Percentiles rank a stretch among this genome's conserved stretches.
phyloP scores from a whole-genome alignment of 352 stramenopile genomes.

The Chrysophaeum taylorii region DNA sequence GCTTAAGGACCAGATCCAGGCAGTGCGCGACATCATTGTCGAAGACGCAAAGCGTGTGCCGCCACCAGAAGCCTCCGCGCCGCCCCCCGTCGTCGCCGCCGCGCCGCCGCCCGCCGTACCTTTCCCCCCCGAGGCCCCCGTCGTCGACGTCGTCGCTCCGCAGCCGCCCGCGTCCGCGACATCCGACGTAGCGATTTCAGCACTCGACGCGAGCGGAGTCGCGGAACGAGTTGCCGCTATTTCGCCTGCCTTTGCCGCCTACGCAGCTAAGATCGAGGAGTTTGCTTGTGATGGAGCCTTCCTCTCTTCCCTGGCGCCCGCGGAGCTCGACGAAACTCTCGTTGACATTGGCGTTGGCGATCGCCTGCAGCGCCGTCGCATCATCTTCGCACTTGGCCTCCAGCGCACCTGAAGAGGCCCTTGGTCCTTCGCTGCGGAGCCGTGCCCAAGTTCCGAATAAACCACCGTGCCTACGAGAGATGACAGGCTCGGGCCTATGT shows the following conservation, averaged over 20 bases:
- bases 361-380: background rate
- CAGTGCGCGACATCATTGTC: background rate
- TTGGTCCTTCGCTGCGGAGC: no score
- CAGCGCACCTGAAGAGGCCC: no score
- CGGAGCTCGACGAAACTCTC: constrained; percentile 5
- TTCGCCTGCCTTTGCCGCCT: background rate
- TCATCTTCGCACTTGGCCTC: background rate
- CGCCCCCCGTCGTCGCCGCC: background rate
- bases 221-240: background rate
- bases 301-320: background rate
- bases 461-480: no score
- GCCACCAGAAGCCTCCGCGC: background rate
- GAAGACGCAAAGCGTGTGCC: background rate
- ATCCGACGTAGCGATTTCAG: background rate
- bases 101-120: background rate
- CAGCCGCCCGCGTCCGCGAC: background rate
- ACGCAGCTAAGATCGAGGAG: background rate
- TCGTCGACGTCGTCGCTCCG: constrained; percentile 1
- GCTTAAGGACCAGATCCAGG: background rate
- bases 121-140: background rate
- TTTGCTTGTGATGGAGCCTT: background rate
- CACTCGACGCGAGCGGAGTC: background rate
- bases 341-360: background rate
- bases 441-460: no score
- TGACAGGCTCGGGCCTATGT: no score